Evolutionary conservation across 495 filamentous ascomycete genomes (phyloP).

Genomic region (Antarctomyces pellizariae): DNA sequence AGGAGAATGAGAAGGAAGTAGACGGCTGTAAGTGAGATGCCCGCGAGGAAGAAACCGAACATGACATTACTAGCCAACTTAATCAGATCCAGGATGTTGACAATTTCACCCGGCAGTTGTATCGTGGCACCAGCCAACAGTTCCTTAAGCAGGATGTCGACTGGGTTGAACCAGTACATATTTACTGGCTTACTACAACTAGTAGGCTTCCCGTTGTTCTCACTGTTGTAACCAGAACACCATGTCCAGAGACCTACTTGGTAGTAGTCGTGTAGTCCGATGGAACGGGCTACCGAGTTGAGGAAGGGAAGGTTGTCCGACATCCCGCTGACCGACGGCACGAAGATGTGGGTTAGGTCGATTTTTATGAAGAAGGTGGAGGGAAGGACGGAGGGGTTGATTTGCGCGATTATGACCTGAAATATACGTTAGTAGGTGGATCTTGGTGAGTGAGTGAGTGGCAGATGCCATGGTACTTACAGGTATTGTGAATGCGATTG

Average conservation of each 20-base stretch:
- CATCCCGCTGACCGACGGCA: conserved; percentile 45
- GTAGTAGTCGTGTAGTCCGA: conserved; percentile 88
- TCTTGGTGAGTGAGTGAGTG: background rate
- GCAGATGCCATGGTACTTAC: conserved; percentile 15
- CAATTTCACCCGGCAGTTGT: conserved; percentile 49
- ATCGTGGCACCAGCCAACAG: conserved; percentile 66
- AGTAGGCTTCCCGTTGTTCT: conserved; percentile 57
- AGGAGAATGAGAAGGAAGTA: conserved; percentile 34
- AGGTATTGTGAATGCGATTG: conserved; percentile 53
- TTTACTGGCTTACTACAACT: conserved; percentile 39
- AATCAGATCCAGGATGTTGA: conserved; percentile 47
- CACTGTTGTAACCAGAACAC: conserved; percentile 57
- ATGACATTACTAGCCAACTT: conserved; percentile 65
- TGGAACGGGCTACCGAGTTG: conserved; percentile 69
- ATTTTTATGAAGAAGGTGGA: conserved; percentile 65
- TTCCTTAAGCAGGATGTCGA: conserved; percentile 52
- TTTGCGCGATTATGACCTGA: conserved; percentile 46
- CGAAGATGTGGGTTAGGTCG: conserved; percentile 63
- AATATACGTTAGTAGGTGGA: conserved; percentile 6
- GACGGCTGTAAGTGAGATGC: conserved; percentile 39
- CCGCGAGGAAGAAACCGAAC: conserved; percentile 69
- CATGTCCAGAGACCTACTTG: conserved; percentile 77
- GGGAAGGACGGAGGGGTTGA: conserved; percentile 30
- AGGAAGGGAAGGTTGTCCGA: conserved; percentile 32
- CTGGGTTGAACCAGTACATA: conserved; percentile 80